Evolutionary conservation across 2,329 filamentous ascomycete genomes (phyloP).

Genomic region (Scytalidium lignicola): DNA sequence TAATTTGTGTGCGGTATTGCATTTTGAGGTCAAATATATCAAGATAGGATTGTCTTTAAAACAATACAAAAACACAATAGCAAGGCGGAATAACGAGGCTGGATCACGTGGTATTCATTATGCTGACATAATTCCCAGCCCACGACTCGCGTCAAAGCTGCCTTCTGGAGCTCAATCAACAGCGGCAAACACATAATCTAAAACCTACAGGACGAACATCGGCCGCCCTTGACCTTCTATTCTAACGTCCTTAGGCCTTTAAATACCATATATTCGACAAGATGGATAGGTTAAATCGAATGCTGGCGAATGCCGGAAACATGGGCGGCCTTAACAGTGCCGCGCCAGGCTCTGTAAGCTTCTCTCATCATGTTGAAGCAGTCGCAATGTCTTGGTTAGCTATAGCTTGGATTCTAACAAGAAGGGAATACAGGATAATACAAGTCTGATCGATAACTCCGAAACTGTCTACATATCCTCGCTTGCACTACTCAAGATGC

Average conservation of each 20-base stretch:
- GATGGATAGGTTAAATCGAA: slow-evolving; percentile 90
- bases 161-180: neutral
- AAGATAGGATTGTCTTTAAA: no score
- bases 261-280: slow-evolving; percentile 4
- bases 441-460: slow-evolving; percentile 93
- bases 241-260: neutral
- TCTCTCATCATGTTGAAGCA: slow-evolving; percentile 2
- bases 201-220: neutral
- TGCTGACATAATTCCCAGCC: neutral
- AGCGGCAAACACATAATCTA: neutral
- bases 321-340: slow-evolving; percentile 55
- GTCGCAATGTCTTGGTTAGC: neutral
- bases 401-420: neutral
- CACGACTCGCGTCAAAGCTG: neutral
- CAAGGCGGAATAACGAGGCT: neutral
- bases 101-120: neutral
- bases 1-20: no score
- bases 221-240: neutral
- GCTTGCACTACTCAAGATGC: slow-evolving; percentile 94
- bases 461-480: slow-evolving; percentile 99
- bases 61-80: neutral
- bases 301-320: slow-evolving; percentile 72
- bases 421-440: slow-evolving; percentile 62
- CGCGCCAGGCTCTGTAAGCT: slow-evolving; percentile 55
- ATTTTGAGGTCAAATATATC: no score